Percentiles rank a stretch among this genome's conserved stretches.
phyloP scores from a whole-genome alignment of 2,329 filamentous ascomycete species.

The Parasarocladium wereldwijsianum region DNA sequence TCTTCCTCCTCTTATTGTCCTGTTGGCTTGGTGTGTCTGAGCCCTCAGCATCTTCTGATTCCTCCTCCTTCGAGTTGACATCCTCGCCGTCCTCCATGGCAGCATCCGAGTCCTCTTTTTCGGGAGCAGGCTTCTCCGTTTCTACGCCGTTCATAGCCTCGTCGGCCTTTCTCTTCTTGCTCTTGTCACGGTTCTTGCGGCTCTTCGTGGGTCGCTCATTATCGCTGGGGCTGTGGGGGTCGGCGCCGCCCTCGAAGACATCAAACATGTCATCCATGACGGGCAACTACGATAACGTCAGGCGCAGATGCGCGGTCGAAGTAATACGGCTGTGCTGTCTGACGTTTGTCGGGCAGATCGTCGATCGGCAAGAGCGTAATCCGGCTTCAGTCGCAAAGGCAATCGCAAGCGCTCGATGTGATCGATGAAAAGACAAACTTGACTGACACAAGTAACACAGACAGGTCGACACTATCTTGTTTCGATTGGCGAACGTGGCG shows the following conservation, averaged over 20 bases:
- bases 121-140: conserved; percentile 6
- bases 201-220: conserved; percentile 24
- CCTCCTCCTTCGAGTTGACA: conserved; percentile 20
- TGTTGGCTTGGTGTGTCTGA: conserved; percentile 33
- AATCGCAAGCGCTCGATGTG: too few species aligned
- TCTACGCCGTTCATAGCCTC: conserved; percentile 51
- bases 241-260: conserved; percentile 55
- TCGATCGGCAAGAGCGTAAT: too few species aligned
- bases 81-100: conserved; percentile 26
- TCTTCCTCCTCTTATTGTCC: conserved; percentile 49
- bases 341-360: too few species aligned
- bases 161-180: conserved; percentile 77
- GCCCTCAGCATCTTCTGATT: conserved; percentile 13
- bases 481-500: too few species aligned
- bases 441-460: too few species aligned
- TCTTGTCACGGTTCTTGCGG: conserved; percentile 42
- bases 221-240: conserved; percentile 25
- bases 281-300: too few species aligned
- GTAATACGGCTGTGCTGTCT: too few species aligned
- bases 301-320: too few species aligned
- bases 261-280: conserved; percentile 69
- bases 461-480: too few species aligned
- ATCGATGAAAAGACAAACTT: too few species aligned
- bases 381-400: too few species aligned
- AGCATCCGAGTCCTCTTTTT: conserved; percentile 7